These are phyloP conservation scores for Hypoxylon rubiginosum DNA, from an alignment of 2,329 filamentous ascomycete genomes.

Conservation along the genomic window DNA sequence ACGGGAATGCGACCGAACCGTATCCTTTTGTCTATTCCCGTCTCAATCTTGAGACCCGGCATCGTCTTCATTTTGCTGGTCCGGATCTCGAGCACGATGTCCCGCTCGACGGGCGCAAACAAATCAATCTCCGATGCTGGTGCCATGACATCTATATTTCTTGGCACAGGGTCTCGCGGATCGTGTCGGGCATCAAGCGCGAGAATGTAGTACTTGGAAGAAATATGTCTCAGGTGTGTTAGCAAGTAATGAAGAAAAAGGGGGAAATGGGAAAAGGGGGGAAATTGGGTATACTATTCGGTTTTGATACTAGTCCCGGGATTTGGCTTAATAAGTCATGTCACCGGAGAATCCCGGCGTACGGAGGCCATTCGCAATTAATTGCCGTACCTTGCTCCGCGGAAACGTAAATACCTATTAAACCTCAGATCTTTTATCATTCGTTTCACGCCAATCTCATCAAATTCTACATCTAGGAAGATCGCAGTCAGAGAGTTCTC, in stretches of 20 bases:
- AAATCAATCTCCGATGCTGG: slow-evolving; percentile 54
- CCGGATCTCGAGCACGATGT: slow-evolving; percentile 69
- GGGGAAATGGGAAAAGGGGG: not conserved
- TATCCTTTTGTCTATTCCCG: slow-evolving; percentile 69
- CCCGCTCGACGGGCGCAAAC: slow-evolving; percentile 59
- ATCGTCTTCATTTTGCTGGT: slow-evolving; percentile 69
- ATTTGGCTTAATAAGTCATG: not conserved
- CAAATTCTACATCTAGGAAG: not conserved
- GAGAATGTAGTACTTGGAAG: not conserved
- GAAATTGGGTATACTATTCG: not conserved
- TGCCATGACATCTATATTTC: slow-evolving; percentile 40
- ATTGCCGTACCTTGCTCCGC: not conserved
- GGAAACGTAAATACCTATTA: not conserved
- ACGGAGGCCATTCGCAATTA: not conserved
- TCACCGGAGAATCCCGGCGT: not conserved
- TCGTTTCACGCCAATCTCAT: not conserved
- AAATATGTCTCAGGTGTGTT: not conserved
- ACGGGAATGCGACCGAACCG: slow-evolving; percentile 61
- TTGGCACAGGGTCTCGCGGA: slow-evolving; percentile 2
- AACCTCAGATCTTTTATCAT: not conserved
- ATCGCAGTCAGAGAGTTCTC: not conserved
- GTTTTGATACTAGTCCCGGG: not conserved
- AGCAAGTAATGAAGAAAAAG: not conserved
- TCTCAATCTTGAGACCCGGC: slow-evolving; percentile 63
- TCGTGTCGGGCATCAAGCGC: not conserved